A percentile compares a stretch with the other conserved stretches of the same genome.
These are phyloP conservation scores for Colletotrichum cordylinicola DNA, from an alignment of 2,329 filamentous ascomycete genomes.

Conservation along the genomic window DNA sequence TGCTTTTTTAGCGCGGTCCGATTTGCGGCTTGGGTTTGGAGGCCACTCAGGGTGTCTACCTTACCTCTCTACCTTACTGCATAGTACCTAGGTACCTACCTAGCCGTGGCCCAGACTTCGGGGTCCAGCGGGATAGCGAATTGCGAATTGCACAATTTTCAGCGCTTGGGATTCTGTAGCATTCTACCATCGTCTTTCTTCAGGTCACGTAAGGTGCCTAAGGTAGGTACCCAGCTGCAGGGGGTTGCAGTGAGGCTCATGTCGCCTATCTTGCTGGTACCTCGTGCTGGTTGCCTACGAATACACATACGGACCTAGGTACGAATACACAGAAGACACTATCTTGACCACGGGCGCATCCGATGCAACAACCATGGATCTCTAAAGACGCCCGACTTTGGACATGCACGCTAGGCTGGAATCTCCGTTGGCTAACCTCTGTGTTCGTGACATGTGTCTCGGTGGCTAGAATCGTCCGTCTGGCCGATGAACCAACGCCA, in stretches of 20 bases:
- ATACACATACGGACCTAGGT: no score
- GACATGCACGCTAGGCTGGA: not conserved
- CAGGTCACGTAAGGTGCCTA: not conserved
- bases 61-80: no score
- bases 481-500: not conserved
- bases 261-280: not conserved
- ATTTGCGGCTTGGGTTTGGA: not conserved
- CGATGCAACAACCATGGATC: not conserved
- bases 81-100: no score
- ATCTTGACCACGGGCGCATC: not conserved
- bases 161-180: not conserved
- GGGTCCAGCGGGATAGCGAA: conserved; percentile 19
- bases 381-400: not conserved
- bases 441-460: not conserved
- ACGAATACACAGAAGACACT: not conserved
- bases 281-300: not conserved
- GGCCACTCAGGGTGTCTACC: not conserved
- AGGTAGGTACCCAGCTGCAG: not conserved
- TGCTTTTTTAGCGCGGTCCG: not conserved
- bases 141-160: conserved; percentile 4
- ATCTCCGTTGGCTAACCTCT: not conserved
- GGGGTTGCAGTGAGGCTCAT: not conserved
- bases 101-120: not conserved
- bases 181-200: not conserved
- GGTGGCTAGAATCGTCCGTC: not conserved